Percentiles rank a stretch among this genome's conserved stretches.
Conservation (phyloP, 176 grass and related monocot genomes). For the Dendrocalamus sinicus region DNA sequence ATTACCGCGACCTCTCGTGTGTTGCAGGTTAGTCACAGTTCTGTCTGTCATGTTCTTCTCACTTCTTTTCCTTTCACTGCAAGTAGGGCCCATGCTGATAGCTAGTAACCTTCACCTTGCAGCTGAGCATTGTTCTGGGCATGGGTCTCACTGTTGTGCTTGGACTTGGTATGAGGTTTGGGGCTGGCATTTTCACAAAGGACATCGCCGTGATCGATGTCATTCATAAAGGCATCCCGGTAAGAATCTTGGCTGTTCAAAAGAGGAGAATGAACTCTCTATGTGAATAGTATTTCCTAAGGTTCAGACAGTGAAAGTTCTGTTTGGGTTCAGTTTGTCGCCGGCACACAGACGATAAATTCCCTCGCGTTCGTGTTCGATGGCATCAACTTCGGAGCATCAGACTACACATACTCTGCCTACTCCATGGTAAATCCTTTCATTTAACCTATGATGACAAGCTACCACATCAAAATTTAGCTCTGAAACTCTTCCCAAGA, state of each 20-base stretch:
- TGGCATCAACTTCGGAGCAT: constrained; percentile 94
- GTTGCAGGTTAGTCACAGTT: constrained; percentile 64
- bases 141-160: constrained; percentile 68
- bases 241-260: constrained; percentile 40
- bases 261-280: background rate
- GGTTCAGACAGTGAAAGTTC: constrained; percentile 17
- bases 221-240: constrained; percentile 86
- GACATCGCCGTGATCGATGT: constrained; percentile 66
- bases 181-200: constrained; percentile 82
- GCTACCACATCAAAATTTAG: constrained; percentile 6
- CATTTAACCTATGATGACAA: background rate
- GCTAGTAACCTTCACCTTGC: constrained; percentile 22
- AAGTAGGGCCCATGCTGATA: background rate
- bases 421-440: constrained; percentile 83
- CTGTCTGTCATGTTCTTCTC: background rate
- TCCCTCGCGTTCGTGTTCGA: constrained; percentile 97
- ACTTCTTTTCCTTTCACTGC: background rate
- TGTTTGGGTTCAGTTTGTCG: constrained; percentile 71
- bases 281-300: constrained; percentile 13
- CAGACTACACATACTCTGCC: constrained; percentile 86
- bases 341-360: constrained; percentile 85
- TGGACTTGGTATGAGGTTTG: constrained; percentile 76
- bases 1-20: constrained; percentile 67
- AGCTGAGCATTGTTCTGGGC: constrained; percentile 84
- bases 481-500: constrained; percentile 20